Evolutionary conservation across 495 filamentous ascomycete species (phyloP), one percentile per base, ranked within the genome.

Genomic region (Aspergillus sclerotiicarbonarius): DNA sequence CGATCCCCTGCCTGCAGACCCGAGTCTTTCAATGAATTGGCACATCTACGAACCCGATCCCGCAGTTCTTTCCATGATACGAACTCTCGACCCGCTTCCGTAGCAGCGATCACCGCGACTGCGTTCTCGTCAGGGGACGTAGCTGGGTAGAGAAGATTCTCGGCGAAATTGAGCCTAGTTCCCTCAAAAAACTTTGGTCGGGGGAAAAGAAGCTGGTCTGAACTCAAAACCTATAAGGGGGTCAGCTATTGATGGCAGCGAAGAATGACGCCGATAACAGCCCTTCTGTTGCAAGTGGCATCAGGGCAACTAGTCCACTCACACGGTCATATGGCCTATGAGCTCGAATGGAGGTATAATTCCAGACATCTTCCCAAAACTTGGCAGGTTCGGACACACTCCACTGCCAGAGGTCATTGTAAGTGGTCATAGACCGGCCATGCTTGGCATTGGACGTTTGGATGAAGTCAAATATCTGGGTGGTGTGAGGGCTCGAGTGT

Each of bases 281-380:
- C 13, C 21, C 1, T 30, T 19, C 25, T 32, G 12, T 51, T 4
- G 20, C 29, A 16, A 19, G 12, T 19, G 3, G 21, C n/a, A 50
- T 20, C 12, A 30, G 19, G 16, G 30, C 10, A 16, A 31, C 5
- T 15, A 29, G 45, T 37, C 2, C 18, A 71, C 79, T 65, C 67
- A 91, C 89, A 60, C 80, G 68, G 13, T 80, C 71, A 69, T 85
- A 91, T 4, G 76, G 72, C 60, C 72, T 71, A n/a, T 88, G 87
- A 15, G 89, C 82, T 53, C 78, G 83, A 61, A 97, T 82, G 35
- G 85, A 84, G 6, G 85, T 88, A 68, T 87, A 94, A 44, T 88
- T 74, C 91, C 91, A 97, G 8, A 92, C 82, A 60, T 94, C 85
- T 18, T 79, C 85, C 94, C 94, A 98, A 65, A 96, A 94, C 7